Evolutionary conservation across 345 rosid genomes (phyloP).

Genomic region (Sapria himalayana): DNA sequence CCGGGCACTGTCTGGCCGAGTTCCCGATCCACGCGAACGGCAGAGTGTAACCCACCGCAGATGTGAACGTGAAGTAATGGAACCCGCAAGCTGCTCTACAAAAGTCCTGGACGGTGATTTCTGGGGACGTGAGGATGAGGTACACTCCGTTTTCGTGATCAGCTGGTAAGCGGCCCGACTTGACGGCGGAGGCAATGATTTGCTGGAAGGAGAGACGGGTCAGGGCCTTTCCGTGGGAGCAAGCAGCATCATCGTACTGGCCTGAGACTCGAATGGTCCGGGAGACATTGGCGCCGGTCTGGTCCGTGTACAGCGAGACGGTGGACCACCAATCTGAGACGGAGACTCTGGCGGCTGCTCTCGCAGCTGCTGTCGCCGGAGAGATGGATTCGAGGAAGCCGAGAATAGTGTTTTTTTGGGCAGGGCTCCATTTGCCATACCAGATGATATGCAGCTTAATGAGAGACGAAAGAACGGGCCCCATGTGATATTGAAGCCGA

Average conservation of each 20-base stretch:
- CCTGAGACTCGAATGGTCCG: slow-evolving; percentile 40
- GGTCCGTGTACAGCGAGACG: slow-evolving; percentile 77
- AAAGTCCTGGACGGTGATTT: slow-evolving; percentile 68
- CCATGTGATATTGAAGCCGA: slow-evolving; percentile 94
- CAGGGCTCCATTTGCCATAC: slow-evolving; percentile 61
- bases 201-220: slow-evolving; percentile 71
- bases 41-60: slow-evolving; percentile 85
- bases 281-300: slow-evolving; percentile 85
- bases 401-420: slow-evolving; percentile 49
- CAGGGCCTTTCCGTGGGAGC: slow-evolving; percentile 40
- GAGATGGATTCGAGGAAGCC: slow-evolving; percentile 72
- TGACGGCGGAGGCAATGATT: slow-evolving; percentile 48
- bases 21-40: slow-evolving; percentile 98
- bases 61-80: slow-evolving; percentile 92
- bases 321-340: slow-evolving; percentile 90
- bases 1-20: slow-evolving; percentile 71
- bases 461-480: slow-evolving; percentile 79
- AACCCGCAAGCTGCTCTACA: slow-evolving; percentile 94
- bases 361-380: slow-evolving; percentile 13
- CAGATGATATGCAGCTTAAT: slow-evolving; percentile 75
- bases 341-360: slow-evolving; percentile 11
- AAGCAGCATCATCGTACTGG: slow-evolving; percentile 33
- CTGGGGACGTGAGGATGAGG: slow-evolving; percentile 49
- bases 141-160: slow-evolving; percentile 80
- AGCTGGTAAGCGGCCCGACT: slow-evolving; percentile 51